Evolutionary conservation across 176 grass and related monocot species (phyloP).

Genomic region (Avena atlantica): DNA sequence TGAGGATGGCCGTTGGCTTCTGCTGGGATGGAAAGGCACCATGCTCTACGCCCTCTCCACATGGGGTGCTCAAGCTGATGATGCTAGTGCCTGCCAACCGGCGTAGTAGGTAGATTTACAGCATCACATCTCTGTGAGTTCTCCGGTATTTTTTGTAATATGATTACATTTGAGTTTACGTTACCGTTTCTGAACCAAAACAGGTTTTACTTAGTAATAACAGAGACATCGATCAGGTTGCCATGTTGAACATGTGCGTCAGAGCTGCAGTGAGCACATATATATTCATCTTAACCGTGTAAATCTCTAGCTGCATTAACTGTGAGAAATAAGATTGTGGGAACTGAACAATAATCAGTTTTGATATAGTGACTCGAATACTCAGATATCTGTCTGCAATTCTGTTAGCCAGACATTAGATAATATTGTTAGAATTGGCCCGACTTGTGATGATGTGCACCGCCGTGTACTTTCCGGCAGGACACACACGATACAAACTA

Average conservation of each 20-base stretch:
- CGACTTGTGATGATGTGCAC: too few relatives aligned
- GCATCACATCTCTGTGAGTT: too few relatives aligned
- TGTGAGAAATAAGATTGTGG: neutral
- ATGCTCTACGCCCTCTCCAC: slow-evolving; percentile 47
- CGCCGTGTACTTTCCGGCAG: too few relatives aligned
- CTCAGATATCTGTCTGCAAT: too few relatives aligned
- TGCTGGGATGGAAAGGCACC: slow-evolving; percentile 58
- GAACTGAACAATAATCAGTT: neutral
- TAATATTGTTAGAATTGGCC: too few relatives aligned
- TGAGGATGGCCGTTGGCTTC: slow-evolving; percentile 51
- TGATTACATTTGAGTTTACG: too few relatives aligned
- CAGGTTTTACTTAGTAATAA: neutral
- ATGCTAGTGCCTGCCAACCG: neutral
- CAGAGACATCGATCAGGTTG: neutral
- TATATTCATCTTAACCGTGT: neutral
- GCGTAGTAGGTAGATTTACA: neutral
- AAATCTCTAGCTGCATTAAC: neutral
- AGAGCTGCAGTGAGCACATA: neutral
- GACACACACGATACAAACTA: too few relatives aligned
- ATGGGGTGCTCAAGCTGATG: slow-evolving; percentile 22
- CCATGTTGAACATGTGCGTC: neutral
- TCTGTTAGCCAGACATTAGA: too few relatives aligned
- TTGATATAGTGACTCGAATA: neutral
- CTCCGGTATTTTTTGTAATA: neutral
- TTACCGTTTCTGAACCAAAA: too few relatives aligned